phyloP scores from a whole-genome alignment of 2,329 filamentous ascomycete species.

The Chaetomiaceae sp. region DNA sequence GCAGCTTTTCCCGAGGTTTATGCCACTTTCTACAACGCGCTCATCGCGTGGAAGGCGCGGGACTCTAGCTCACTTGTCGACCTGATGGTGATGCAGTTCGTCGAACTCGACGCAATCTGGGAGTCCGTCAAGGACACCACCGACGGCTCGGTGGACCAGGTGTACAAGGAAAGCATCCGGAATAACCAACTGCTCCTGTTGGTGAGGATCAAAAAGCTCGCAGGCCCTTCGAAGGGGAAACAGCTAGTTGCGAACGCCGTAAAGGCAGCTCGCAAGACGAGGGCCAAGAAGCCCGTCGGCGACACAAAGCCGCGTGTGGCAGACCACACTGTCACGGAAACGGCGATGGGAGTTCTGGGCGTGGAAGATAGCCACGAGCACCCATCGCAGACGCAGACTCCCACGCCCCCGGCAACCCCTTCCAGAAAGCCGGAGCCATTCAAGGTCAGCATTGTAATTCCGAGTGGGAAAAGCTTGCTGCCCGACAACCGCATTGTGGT shows the following conservation, averaged over 20 bases:
- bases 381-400: conserved; percentile 44
- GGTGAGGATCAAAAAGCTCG: conserved; percentile 73
- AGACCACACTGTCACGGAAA: conserved; percentile 39
- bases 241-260: conserved; percentile 71
- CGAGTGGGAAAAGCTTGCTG: conserved; percentile 45
- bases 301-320: conserved; percentile 68
- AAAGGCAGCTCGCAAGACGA: conserved; percentile 62
- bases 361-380: conserved; percentile 36
- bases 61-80: conserved; percentile 75
- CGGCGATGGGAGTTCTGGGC: conserved; percentile 38
- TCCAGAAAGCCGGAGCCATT: conserved; percentile 36
- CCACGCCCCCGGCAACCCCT: conserved; percentile 52
- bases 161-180: conserved; percentile 76
- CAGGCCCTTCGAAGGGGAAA: conserved; percentile 66
- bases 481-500: conserved; percentile 71
- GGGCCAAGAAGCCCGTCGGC: conserved; percentile 61
- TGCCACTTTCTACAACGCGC: conserved; percentile 70
- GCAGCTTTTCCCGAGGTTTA: conserved; percentile 65
- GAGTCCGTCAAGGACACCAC: conserved; percentile 77
- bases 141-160: conserved; percentile 65
- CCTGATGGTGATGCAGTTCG: conserved; percentile 82
- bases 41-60: conserved; percentile 78
- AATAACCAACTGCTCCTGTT: conserved; percentile 77
- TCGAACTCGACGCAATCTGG: conserved; percentile 78
- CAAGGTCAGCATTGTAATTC: conserved; percentile 24